Evolutionary conservation across 306 rosid species (phyloP).

Genomic region (Aeschynomene evenia): DNA sequence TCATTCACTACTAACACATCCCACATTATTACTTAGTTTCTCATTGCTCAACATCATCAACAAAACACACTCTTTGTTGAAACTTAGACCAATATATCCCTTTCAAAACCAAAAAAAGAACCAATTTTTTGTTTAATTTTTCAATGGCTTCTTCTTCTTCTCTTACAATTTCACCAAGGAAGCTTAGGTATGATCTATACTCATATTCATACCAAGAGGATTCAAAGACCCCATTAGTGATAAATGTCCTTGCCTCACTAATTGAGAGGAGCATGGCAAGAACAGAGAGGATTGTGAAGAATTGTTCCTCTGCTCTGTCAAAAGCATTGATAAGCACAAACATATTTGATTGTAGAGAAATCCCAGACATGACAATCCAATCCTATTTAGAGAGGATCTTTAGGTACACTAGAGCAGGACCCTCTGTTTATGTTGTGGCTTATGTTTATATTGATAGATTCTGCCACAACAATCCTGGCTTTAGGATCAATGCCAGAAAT

Average conservation of each 20-base stretch:
- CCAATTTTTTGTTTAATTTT: not conserved
- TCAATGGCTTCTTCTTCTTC: conserved; percentile 47
- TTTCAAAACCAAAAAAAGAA: conserved; percentile 21
- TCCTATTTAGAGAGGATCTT: conserved; percentile 79
- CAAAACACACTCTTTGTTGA: not conserved
- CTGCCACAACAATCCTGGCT: conserved; percentile 67
- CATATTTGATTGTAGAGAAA: conserved; percentile 67
- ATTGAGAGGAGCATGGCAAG: conserved; percentile 83
- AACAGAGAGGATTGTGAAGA: conserved; percentile 68
- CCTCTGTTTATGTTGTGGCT: conserved; percentile 85
- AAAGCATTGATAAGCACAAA: conserved; percentile 40
- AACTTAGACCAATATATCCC: conserved; percentile 30
- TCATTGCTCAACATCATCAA: not conserved
- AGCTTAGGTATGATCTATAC: conserved; percentile 74
- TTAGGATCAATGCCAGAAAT: conserved; percentile 63
- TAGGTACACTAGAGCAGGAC: conserved; percentile 82
- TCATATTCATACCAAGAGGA: conserved; percentile 67
- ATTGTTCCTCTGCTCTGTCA: conserved; percentile 40
- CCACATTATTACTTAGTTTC: not conserved
- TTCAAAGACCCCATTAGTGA: conserved; percentile 67
- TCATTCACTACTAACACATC: conserved; percentile 23
- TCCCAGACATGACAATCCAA: conserved; percentile 78
- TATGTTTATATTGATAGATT: conserved; percentile 89
- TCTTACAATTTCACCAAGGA: conserved; percentile 67
- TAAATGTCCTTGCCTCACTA: conserved; percentile 74